Conservation (phyloP, 495 filamentous ascomycete species). For the Lepidopterella palustris region DNA sequence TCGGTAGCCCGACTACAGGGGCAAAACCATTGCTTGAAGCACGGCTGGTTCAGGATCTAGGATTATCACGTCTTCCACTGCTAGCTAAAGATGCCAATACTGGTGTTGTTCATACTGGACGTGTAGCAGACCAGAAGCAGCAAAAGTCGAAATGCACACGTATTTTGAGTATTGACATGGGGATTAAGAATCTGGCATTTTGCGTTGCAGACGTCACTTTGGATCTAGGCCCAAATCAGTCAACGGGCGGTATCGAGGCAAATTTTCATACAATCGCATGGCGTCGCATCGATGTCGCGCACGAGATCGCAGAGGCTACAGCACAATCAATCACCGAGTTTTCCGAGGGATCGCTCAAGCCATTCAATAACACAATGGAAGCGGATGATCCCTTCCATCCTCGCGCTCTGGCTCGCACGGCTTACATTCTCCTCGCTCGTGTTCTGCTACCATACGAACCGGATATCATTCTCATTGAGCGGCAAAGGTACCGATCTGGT, state of each 20-base stretch:
- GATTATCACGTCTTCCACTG: not conserved
- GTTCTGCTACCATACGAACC: conserved; percentile 50
- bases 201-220: conserved; percentile 47
- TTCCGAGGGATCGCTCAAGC: not conserved
- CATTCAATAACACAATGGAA: not conserved
- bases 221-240: not conserved
- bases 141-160: conserved; percentile 3
- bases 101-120: too few relatives aligned
- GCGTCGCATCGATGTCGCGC: conserved; percentile 18
- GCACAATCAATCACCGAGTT: not conserved
- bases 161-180: conserved; percentile 82
- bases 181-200: conserved; percentile 77
- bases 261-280: conserved; percentile 16
- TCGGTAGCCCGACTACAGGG: not conserved
- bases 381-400: conserved; percentile 49
- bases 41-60: not conserved
- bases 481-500: conserved; percentile 74
- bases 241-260: not conserved
- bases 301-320: conserved; percentile 6
- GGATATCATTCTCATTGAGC: conserved; percentile 77
- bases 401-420: conserved; percentile 49
- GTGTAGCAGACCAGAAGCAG: not conserved
- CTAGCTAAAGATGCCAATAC: not conserved
- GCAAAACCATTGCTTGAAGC: not conserved
- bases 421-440: conserved; percentile 53